phyloP scores from a whole-genome alignment of 1,139 yeast species.

The Debaryomycetaceae sp. region DNA sequence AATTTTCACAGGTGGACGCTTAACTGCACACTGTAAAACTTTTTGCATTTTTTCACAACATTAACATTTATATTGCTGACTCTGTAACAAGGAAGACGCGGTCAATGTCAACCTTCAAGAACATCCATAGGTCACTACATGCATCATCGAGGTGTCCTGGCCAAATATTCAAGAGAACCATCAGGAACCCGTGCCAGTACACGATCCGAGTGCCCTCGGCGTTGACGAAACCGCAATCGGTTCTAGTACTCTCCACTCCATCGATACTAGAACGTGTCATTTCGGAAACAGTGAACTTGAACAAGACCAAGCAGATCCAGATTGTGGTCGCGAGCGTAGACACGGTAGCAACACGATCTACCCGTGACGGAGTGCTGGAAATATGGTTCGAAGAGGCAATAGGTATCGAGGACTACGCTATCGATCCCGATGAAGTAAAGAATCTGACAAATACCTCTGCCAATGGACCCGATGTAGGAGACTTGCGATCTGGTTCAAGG shows the following conservation, averaged over 20 bases:
- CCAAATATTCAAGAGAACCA: slow-evolving; percentile 2
- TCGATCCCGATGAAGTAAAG: slow-evolving; percentile 13
- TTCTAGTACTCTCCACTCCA: slow-evolving; percentile 31
- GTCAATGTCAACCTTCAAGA: too few species aligned
- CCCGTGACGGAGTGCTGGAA: slow-evolving; percentile 35
- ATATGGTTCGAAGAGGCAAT: slow-evolving; percentile 32
- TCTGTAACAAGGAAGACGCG: too few species aligned
- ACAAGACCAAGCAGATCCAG: slow-evolving; percentile 22
- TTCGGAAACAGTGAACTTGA: slow-evolving; percentile 19
- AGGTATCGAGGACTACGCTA: slow-evolving; percentile 15
- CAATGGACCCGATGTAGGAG: slow-evolving; percentile 24
- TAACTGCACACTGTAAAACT: too few species aligned
- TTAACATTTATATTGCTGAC: too few species aligned
- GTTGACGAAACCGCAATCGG: slow-evolving; percentile 5
- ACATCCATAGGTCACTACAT: neutral
- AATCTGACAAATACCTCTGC: too few species aligned
- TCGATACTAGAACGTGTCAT: slow-evolving; percentile 24
- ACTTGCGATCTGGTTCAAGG: slow-evolving; percentile 31
- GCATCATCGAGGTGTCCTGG: neutral
- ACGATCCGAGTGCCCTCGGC: slow-evolving; percentile 3
- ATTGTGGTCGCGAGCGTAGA: slow-evolving; percentile 41
- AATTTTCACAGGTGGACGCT: too few species aligned
- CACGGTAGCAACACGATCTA: slow-evolving; percentile 26
- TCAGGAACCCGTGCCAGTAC: slow-evolving; percentile 5
- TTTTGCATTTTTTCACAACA: too few species aligned